Percentiles rank a stretch among this genome's conserved stretches.
phyloP scores from a whole-genome alignment of 1,139 yeast species.

The Candida glucosophila region DNA sequence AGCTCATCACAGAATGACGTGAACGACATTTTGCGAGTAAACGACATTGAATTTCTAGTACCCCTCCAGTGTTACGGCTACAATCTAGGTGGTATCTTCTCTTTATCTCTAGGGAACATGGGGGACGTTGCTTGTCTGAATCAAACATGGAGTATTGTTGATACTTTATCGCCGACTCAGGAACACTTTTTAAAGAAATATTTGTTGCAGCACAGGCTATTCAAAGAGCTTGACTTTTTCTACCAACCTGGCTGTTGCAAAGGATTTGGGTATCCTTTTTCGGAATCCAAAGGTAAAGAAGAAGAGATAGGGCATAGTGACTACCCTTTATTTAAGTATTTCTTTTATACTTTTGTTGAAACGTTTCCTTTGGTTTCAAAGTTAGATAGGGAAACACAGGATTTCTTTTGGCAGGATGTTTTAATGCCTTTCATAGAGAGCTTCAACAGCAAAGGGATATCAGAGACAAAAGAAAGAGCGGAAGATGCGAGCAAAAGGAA shows the following conservation, averaged over 20 bases:
- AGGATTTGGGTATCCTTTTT: conserved; percentile 68
- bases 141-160: conserved; percentile 9
- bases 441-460: conserved; percentile 61
- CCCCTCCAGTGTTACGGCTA: too few species aligned
- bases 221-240: conserved; percentile 51
- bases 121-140: too few species aligned
- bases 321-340: conserved; percentile 55
- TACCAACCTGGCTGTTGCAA: conserved; percentile 54
- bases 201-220: conserved; percentile 53
- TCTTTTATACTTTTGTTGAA: conserved; percentile 51
- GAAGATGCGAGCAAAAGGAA: conserved; percentile 68
- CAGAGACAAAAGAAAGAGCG: conserved; percentile 60
- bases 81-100: too few species aligned
- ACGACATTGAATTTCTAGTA: too few species aligned
- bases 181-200: conserved; percentile 85
- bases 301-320: too few species aligned
- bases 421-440: conserved; percentile 76
- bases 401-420: conserved; percentile 65
- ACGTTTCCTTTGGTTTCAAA: conserved; percentile 69
- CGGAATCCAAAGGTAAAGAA: conserved; percentile 7
- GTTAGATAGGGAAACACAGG: conserved; percentile 35
- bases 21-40: conserved; percentile 3
- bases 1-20: too few species aligned
- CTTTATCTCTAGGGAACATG: too few species aligned
- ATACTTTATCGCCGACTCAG: conserved; percentile 43